Base-by-base conservation (phyloP, 192 early-diverging fungal species). In the Backusella parvicylindrica region DNA sequence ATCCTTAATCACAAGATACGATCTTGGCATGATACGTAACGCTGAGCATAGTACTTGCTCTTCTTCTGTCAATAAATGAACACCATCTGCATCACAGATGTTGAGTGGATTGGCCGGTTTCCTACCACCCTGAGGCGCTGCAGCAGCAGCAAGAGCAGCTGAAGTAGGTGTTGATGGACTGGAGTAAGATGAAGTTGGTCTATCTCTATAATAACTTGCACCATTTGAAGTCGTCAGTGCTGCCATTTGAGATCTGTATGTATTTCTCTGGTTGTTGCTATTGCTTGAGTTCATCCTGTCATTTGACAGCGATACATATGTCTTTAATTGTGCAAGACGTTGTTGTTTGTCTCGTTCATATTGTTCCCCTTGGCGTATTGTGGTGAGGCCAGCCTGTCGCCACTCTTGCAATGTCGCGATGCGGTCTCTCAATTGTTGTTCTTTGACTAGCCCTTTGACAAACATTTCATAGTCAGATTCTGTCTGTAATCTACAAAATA, bases 1-100 rank as follows among this genome's bases (percentile, higher is more conserved):
- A 53, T 97, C 96, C 81, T 99, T 99, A 83, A 96, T 95, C 31
- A 91, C 91, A 64, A 98, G 80, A 69, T 99, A 99, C 7, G 96
- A 91, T 26, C 90, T 85, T 5, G 96, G 96, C 66, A 95, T 88
- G 37, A 99, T 90, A 36, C 95, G 90, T 60, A 99, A 79, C 6
- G 84, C 88, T 35, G 89, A 86, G 79, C 98, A 99, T 31, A 99
- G 75, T 8, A 85, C 82, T 72, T 92, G 89, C 77, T 99, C 98
- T 65, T 89, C 84, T 12, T 83, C 85, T 4, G 90, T 88, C 28
- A 99, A 86, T 12, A 99, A 83, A 71, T 98, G 93, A 38, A 96
- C 84, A 32, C 95, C 95, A 33, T 99, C 97, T 30, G 91, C 90
- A 56, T 86, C 80, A 30, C 89, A 82, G 53, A 98, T 91, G 76